Conservation (phyloP, 805 yeast genomes). For the Ogataea angusta region DNA sequence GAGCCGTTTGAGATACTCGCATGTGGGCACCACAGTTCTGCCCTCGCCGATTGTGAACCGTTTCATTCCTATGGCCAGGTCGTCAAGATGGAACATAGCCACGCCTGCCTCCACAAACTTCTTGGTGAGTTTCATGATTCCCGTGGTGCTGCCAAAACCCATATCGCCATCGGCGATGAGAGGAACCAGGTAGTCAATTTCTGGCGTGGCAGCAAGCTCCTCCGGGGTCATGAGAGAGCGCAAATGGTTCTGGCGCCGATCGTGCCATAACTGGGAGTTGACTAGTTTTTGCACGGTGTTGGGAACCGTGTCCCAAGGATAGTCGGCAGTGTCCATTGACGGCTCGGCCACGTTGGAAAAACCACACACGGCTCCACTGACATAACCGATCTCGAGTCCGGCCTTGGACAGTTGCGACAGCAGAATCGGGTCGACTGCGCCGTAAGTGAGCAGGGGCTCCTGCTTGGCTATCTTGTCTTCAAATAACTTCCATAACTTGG, state of each 20-base stretch:
- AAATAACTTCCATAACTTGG: constrained; percentile 44
- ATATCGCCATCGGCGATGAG: constrained; percentile 66
- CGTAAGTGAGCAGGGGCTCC: constrained; percentile 54
- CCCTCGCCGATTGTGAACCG: constrained; percentile 65
- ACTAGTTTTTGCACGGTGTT: constrained; percentile 61
- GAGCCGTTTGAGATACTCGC: constrained; percentile 53
- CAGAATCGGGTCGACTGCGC: constrained; percentile 63
- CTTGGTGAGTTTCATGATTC: constrained; percentile 63
- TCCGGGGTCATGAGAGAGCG: constrained; percentile 17
- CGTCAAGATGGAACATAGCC: constrained; percentile 61
- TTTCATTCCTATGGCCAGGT: constrained; percentile 63
- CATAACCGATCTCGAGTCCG: constrained; percentile 51
- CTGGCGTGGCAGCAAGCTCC: constrained; percentile 25
- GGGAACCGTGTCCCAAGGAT: constrained; percentile 67
- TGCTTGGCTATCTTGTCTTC: constrained; percentile 39
- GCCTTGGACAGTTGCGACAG: constrained; percentile 50
- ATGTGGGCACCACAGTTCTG: constrained; percentile 58
- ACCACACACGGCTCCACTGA: constrained; percentile 61
- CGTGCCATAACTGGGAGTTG: constrained; percentile 57
- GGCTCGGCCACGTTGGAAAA: constrained; percentile 62
- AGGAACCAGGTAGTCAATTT: constrained; percentile 52
- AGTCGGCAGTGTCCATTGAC: constrained; percentile 65
- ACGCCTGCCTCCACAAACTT: constrained; percentile 64
- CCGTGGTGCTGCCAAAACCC: constrained; percentile 61
- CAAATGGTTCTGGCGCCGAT: constrained; percentile 34